Evolutionary conservation across 495 filamentous ascomycete genomes (phyloP), one percentile per base, ranked within the genome.

Genomic region (Podospora conica): DNA sequence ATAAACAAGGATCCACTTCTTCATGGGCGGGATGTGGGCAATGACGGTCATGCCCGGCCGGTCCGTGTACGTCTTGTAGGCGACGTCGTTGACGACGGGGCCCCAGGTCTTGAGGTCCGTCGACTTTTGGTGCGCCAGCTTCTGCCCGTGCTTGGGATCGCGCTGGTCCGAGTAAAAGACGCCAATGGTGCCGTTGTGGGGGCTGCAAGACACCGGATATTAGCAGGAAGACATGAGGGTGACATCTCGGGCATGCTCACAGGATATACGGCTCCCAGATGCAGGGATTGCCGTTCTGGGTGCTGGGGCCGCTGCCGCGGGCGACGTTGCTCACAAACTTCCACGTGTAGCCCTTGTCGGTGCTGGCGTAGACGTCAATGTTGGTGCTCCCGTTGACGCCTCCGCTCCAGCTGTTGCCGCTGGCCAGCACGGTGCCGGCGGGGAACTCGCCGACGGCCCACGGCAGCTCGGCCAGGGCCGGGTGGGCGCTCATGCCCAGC

Each of bases 181-280:
- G 53, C 90, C 80, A 27, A 91, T 73, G 65, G 86, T 79, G 40
- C 82, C 77, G 40, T 88, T 76, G 72, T 85, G 73, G 0, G 73
- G 63, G 54, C 71, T 73, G 25, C 6, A n/a, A n/a, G 24, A 11
- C 56, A 15, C 21, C 24, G n/a, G 33, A n/a, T 48, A 9, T 24
- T 24, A 15, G 53, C 55, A 7, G 18, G 54, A 7, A 10, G 11
- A 10, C 20, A n/a, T n/a, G n/a, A n/a, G n/a, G n/a, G 3, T 27
- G 23, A 20, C 21, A 56, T 23, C 29, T n/a, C 48, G 60, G 28
- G 54, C 18, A 48, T 1, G 58, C 71, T 67, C 28, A 71, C 76
- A 90, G 72, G 20, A 91, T 71, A 68, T 86, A 88, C 0, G 88
- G 88, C 73, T 91, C 88, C 89, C 88, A 91, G 11, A 91, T 82